A percentile compares a stretch with the other conserved stretches of the same genome.
These are phyloP conservation scores for Leucocoprinus leucothites DNA, from an alignment of 768 basidiomycete genomes.

Conservation along the genomic window DNA sequence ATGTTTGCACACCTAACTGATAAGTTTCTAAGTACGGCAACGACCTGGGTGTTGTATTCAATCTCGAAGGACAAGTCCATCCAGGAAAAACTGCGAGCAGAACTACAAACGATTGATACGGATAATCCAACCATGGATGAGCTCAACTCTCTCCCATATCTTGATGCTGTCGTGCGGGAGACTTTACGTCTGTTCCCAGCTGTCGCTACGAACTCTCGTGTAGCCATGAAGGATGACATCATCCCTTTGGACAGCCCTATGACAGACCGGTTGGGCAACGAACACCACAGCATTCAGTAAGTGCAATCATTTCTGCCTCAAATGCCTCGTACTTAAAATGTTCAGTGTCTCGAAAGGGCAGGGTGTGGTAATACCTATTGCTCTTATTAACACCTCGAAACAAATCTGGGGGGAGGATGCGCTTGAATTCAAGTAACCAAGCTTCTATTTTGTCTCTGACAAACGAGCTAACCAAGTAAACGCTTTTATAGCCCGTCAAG, in stretches of 20 bases:
- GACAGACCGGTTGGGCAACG: constrained; percentile 39
- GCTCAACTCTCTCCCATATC: constrained; percentile 61
- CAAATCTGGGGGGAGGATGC: constrained; percentile 65
- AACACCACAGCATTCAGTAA: constrained; percentile 36
- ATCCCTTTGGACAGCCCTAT: constrained; percentile 47
- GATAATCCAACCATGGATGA: constrained; percentile 70
- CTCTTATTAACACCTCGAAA: constrained; percentile 48
- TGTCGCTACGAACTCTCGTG: constrained; percentile 38
- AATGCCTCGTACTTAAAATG: background rate
- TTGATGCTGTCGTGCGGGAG: constrained; percentile 66
- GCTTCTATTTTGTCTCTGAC: too few relatives aligned
- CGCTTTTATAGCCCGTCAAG: constrained; percentile 51
- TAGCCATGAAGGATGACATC: constrained; percentile 50
- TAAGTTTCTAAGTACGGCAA: constrained; percentile 31
- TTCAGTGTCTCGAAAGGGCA: too few relatives aligned
- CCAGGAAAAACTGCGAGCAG: constrained; percentile 56
- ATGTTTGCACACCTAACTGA: background rate
- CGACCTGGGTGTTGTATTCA: constrained; percentile 59
- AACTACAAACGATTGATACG: constrained; percentile 47
- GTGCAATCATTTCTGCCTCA: background rate
- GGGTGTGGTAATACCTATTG: constrained; percentile 46
- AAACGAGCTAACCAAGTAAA: too few relatives aligned
- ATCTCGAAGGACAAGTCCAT: constrained; percentile 44
- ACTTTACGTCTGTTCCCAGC: constrained; percentile 55
- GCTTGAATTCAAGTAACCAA: constrained; percentile 48